These are phyloP conservation scores for Nemania sp. DNA, from an alignment of 2,329 filamentous ascomycete genomes.

Conservation along the genomic window DNA sequence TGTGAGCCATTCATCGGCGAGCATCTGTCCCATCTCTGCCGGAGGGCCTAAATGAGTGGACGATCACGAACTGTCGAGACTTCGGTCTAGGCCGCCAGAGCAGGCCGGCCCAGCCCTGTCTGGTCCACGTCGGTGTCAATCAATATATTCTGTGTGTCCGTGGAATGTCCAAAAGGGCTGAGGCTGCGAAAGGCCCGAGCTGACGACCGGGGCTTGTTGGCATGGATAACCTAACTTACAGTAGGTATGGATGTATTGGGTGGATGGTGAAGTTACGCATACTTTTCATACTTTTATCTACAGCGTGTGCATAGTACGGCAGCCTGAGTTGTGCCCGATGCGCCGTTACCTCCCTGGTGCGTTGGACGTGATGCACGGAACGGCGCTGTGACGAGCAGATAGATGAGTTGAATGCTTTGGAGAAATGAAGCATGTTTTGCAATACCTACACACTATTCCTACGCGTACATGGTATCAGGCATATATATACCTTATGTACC, in stretches of 20 bases:
- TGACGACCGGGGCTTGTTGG: conserved; percentile 16
- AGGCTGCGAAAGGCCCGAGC: conserved; percentile 30
- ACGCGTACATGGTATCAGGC: no score
- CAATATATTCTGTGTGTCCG: not conserved
- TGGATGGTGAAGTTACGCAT: no score
- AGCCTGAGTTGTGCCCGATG: conserved; percentile 3
- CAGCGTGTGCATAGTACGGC: no score
- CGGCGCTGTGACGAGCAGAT: not conserved
- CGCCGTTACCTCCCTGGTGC: not conserved
- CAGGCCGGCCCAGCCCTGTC: conserved; percentile 12
- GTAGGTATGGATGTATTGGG: no score
- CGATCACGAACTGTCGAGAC: conserved; percentile 3
- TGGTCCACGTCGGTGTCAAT: conserved; percentile 8
- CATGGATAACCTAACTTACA: not conserved
- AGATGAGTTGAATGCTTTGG: no score
- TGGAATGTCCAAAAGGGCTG: conserved; percentile 9
- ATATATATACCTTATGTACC: no score
- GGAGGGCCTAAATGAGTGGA: not conserved
- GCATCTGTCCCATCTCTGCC: conserved; percentile 11
- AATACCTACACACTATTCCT: no score
- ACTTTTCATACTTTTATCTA: no score
- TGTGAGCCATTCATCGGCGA: conserved; percentile 15
- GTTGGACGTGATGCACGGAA: not conserved
- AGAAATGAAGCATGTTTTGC: no score
- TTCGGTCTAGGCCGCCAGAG: conserved; percentile 24